Evolutionary conservation across 2,329 filamentous ascomycete genomes (phyloP), one percentile per base, ranked within the genome.

Genomic region (Metarhizium humberi): DNA sequence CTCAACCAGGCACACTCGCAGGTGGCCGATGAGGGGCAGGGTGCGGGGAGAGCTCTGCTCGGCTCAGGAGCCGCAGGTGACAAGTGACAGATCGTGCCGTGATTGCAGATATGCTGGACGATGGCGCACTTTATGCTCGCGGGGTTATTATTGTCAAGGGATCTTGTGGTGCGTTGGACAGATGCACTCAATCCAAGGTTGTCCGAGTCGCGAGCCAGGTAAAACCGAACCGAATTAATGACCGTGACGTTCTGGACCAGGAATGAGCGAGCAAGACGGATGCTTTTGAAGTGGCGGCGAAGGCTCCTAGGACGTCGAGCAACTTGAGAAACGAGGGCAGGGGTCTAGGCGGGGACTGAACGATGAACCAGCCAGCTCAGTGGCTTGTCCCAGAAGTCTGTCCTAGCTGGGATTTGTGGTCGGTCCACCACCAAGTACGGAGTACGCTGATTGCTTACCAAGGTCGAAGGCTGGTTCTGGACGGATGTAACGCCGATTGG

Each of bases 1-100:
- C 51, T 58, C 51, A 56, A 52, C 52, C 55, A 55, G 51, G 55
- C 57, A 55, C 55, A 55, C 42, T 49, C 56, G 43, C 56, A 52
- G n/a, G 34, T 53, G 50, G 51, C 48, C 50, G 54, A 53, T 36
- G 56, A 49, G 51, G 52, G 58, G 55, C 56, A 59, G 40, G 58
- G 56, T 59, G 59, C 59, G 59, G 59, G 59, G 58, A 59, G 56
- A 56, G 54, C 48, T 54, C 52, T 51, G 50, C 50, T 56, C 50
- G 51, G 43, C 48, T 43, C 47, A 43, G 45, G 36, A 56, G 51
- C 55, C 50, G 56, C 58, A 58, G 49, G 51, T 53, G 46, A 56
- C 40, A 54, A 49, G 48, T 50, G 47, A 56, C 53, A 36, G 56
- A 43, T 49, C 29, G 54, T 46, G 32, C 53, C 45, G 43, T 42